Conservation (phyloP, 345 rosid genomes). For the Ceriops tagal region DNA sequence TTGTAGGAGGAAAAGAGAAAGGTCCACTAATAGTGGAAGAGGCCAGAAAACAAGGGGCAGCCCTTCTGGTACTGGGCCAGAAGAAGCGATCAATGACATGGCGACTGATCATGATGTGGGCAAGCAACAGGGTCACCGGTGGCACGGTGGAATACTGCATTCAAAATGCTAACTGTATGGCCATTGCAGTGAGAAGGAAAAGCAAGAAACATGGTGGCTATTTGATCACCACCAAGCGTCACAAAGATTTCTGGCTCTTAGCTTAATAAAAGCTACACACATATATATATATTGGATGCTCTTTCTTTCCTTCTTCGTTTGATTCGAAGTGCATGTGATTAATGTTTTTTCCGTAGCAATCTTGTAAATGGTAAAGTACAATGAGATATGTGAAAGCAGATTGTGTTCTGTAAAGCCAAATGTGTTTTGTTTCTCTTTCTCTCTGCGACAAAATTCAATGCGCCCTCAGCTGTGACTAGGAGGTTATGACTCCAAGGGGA, state of each 20-base stretch:
- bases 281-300: too few species aligned
- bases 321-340: too few species aligned
- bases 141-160: slow-evolving; percentile 81
- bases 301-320: too few species aligned
- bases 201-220: slow-evolving; percentile 82
- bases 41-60: slow-evolving; percentile 60
- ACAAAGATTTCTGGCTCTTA: slow-evolving; percentile 94
- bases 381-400: too few species aligned
- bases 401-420: too few species aligned
- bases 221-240: slow-evolving; percentile 87
- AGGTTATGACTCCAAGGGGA: too few species aligned
- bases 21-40: slow-evolving; percentile 79
- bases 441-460: too few species aligned
- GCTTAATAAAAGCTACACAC: slow-evolving; percentile 35
- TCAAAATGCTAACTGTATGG: slow-evolving; percentile 84
- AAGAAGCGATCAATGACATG: slow-evolving; percentile 69
- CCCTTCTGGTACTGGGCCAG: slow-evolving; percentile 70
- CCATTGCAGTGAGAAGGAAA: slow-evolving; percentile 79
- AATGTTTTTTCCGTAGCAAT: too few species aligned
- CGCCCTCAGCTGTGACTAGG: too few species aligned
- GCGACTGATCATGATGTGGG: slow-evolving; percentile 83
- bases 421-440: too few species aligned
- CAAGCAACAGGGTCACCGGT: slow-evolving; percentile 33
- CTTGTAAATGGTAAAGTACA: too few species aligned
- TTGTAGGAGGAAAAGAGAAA: slow-evolving; percentile 76